These are phyloP conservation scores for Diaporthe sp. DNA, from an alignment of 2,329 filamentous ascomycete genomes.

Conservation along the genomic window DNA sequence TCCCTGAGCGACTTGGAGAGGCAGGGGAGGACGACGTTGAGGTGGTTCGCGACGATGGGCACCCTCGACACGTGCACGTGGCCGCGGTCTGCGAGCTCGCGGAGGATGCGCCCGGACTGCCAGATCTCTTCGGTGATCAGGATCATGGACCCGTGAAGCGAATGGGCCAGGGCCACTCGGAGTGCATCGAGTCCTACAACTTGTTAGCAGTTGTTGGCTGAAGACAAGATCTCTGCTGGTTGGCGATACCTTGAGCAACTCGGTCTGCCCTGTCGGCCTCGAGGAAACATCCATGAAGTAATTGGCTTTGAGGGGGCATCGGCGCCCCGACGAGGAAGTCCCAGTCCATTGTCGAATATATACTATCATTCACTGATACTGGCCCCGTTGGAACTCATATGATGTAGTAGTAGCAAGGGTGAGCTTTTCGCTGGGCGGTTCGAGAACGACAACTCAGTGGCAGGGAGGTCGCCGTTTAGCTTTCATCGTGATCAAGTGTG, in stretches of 20 bases:
- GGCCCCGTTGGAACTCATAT: background rate
- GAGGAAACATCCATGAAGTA: conserved; percentile 67
- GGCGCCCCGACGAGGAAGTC: conserved; percentile 31
- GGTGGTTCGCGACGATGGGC: conserved; percentile 66
- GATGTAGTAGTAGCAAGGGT: background rate
- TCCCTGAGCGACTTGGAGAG: conserved; percentile 66
- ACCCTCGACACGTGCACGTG: conserved; percentile 65
- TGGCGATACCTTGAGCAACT: conserved; percentile 51
- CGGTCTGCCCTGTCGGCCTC: conserved; percentile 68
- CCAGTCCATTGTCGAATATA: conserved; percentile 33
- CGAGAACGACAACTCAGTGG: conserved; percentile 1
- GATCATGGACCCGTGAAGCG: conserved; percentile 62
- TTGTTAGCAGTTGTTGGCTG: background rate
- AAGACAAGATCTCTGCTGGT: too few species aligned
- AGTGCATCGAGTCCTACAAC: conserved; percentile 62
- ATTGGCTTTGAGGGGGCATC: conserved; percentile 45
- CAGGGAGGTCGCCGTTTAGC: conserved; percentile 12
- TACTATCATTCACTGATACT: background rate
- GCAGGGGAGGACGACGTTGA: conserved; percentile 70
- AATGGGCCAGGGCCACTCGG: conserved; percentile 59
- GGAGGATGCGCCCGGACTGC: conserved; percentile 60
- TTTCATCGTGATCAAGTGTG: conserved; percentile 12
- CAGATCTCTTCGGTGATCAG: conserved; percentile 64
- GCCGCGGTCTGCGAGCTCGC: conserved; percentile 68
- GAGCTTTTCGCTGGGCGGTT: background rate